Conservation (phyloP, 352 stramenopile genomes). For the Salisapilia sapeloensis region DNA sequence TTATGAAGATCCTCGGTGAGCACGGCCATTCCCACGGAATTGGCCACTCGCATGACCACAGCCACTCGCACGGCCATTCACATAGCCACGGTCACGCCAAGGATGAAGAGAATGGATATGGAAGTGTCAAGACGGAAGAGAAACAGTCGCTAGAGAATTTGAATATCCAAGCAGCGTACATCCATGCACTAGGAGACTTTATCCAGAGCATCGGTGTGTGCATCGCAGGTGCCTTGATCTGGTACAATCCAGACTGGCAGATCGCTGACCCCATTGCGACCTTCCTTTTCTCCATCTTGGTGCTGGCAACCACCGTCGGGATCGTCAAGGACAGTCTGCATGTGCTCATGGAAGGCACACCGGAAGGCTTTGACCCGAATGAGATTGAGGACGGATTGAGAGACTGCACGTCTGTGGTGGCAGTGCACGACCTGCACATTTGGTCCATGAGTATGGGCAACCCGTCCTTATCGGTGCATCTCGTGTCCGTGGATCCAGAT, state of each 20-base stretch:
- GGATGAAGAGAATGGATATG: slow-evolving; percentile 5
- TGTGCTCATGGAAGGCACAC: slow-evolving; percentile 93
- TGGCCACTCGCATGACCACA: slow-evolving; percentile 20
- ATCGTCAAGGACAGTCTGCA: slow-evolving; percentile 83
- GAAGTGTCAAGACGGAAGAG: slow-evolving; percentile 3
- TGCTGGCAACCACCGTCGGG: slow-evolving; percentile 87
- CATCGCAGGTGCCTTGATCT: slow-evolving; percentile 91
- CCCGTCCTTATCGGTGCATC: slow-evolving; percentile 86
- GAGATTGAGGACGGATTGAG: slow-evolving; percentile 74
- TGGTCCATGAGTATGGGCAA: slow-evolving; percentile 91
- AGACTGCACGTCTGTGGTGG: slow-evolving; percentile 63
- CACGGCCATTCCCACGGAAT: slow-evolving; percentile 54
- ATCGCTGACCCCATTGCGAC: slow-evolving; percentile 94
- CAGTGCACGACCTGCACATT: slow-evolving; percentile 97
- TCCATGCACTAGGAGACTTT: slow-evolving; percentile 95
- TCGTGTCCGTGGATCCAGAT: slow-evolving; percentile 55
- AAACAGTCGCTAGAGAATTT: slow-evolving; percentile 75
- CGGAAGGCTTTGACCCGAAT: slow-evolving; percentile 76
- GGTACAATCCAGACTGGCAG: slow-evolving; percentile 90
- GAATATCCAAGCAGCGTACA: slow-evolving; percentile 94
- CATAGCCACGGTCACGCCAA: slow-evolving; percentile 9
- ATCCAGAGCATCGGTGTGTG: slow-evolving; percentile 95
- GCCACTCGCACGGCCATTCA: slow-evolving; percentile 11
- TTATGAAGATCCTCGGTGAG: slow-evolving; percentile 89
- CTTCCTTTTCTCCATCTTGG: slow-evolving; percentile 90